A percentile compares a stretch with the other conserved stretches of the same genome.
These are phyloP conservation scores for Prunus salicina DNA, from an alignment of 306 rosid genomes.

Conservation along the genomic window DNA sequence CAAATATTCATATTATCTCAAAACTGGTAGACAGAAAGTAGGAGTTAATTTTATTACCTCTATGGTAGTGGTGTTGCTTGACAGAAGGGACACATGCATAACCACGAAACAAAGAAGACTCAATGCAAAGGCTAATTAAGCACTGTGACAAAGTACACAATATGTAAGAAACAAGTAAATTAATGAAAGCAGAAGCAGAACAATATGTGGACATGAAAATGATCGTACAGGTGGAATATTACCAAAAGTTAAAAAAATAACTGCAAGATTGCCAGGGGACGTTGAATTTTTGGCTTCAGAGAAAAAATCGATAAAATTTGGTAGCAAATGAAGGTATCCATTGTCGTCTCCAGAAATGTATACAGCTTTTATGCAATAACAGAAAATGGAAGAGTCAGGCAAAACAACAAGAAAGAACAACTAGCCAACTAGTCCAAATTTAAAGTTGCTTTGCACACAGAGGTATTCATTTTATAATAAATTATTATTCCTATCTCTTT, in stretches of 20 bases:
- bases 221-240: slow-evolving; percentile 19
- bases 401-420: slow-evolving; percentile 13
- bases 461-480: neutral
- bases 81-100: slow-evolving; percentile 77
- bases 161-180: slow-evolving; percentile 46
- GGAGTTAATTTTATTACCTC: slow-evolving; percentile 55
- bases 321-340: slow-evolving; percentile 83
- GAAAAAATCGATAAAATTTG: slow-evolving; percentile 73
- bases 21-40: neutral
- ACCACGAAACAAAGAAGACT: slow-evolving; percentile 89
- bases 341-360: slow-evolving; percentile 82
- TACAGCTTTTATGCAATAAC: slow-evolving; percentile 47
- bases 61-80: slow-evolving; percentile 82
- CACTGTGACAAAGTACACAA: slow-evolving; percentile 72
- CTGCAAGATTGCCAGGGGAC: slow-evolving; percentile 69
- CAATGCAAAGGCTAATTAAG: slow-evolving; percentile 90
- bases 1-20: slow-evolving; percentile 13
- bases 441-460: neutral
- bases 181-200: slow-evolving; percentile 26
- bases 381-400: slow-evolving; percentile 28
- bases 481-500: too few species aligned
- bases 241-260: slow-evolving; percentile 78
- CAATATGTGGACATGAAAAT: slow-evolving; percentile 17
- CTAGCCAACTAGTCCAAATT: neutral
- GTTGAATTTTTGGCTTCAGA: slow-evolving; percentile 51